phyloP scores from a whole-genome alignment of 208 protist genomes.

The Blechomonas ayalai region DNA sequence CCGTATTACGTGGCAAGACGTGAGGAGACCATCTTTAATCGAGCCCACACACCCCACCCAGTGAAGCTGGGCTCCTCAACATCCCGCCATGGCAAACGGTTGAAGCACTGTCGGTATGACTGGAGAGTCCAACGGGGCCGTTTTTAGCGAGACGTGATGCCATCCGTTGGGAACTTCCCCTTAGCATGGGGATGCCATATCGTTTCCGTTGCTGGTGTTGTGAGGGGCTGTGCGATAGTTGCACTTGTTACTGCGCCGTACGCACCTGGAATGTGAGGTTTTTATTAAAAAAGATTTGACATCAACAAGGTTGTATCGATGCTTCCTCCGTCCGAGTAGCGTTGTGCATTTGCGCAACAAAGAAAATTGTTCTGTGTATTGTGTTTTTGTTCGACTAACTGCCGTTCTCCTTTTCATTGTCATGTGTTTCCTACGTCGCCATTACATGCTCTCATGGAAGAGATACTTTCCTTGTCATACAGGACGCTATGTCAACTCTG shows the following conservation, averaged over 20 bases:
- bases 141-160: too few species aligned
- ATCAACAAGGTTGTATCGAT: too few species aligned
- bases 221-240: too few species aligned
- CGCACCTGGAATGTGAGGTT: too few species aligned
- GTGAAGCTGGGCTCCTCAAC: slow-evolving; percentile 66
- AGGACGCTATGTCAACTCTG: slow-evolving; percentile 32
- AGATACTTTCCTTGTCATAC: too few species aligned
- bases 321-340: too few species aligned
- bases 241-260: too few species aligned
- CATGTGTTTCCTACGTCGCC: too few species aligned
- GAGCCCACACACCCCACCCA: slow-evolving; percentile 52
- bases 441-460: slow-evolving; percentile 9
- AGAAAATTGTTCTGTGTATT: slow-evolving; percentile 5
- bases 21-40: slow-evolving; percentile 83
- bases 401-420: neutral
- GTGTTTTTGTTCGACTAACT: neutral
- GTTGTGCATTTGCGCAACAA: too few species aligned
- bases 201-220: too few species aligned
- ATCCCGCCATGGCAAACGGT: slow-evolving; percentile 50
- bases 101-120: slow-evolving; percentile 74
- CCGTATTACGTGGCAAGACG: slow-evolving; percentile 81
- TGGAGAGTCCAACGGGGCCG: slow-evolving; percentile 55
- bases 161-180: too few species aligned
- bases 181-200: neutral
- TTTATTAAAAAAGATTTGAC: too few species aligned